Base-by-base conservation (phyloP, 805 yeast species). In the Kuraishia floccosa region DNA sequence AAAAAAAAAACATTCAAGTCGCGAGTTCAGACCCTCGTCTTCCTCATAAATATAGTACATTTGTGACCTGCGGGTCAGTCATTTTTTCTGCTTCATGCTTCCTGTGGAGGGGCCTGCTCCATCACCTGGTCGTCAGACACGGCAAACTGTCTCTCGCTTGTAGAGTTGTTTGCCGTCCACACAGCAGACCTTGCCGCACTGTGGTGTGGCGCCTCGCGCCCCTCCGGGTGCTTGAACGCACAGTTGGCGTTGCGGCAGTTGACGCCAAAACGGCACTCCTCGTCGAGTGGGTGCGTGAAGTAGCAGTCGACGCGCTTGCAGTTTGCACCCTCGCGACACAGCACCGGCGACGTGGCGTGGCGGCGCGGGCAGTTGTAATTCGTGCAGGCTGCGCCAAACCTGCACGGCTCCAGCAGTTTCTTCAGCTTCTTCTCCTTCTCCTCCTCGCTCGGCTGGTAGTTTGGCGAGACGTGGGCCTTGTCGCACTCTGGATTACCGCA, bases 391-490 rank as follows among this genome's bases (percentile, higher is more conserved):
- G 68, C 41, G 24, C 87, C 86, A 49, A 72, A 86, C 51, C 79
- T 82, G 56, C 96, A 86, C 45, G 83, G 84, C 39, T 82, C 94
- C 43, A 85, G 62, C 1, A 73, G 65, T 44, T 63, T 69, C 34
- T 75, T 76, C 33, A 52, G 36, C 44, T 58, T 36, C 25, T 28
- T 57, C 25, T 29, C 40, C 28, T 20, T 41, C 31, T 26, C 43
- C 39, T 19, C 39, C 24, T 17, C 30, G n/a, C 39, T 26, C n/a
- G 53, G 52, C 38, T 56, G 43, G 49, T 54, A 55, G 44, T 54
- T 66, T 24, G 87, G 79, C 2, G 94, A 83, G 2, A 94, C 83
- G 54, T 86, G 96, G 0, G 94, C 86, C 43, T 69, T 76, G 33
- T 60, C 60, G 56, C 96, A 86, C 11, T 46, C 41, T 0, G 65